A percentile compares a stretch with the other conserved stretches of the same genome.
Evolutionary conservation across 2,329 filamentous ascomycete species (phyloP).

Genomic region (Periconia sp.): DNA sequence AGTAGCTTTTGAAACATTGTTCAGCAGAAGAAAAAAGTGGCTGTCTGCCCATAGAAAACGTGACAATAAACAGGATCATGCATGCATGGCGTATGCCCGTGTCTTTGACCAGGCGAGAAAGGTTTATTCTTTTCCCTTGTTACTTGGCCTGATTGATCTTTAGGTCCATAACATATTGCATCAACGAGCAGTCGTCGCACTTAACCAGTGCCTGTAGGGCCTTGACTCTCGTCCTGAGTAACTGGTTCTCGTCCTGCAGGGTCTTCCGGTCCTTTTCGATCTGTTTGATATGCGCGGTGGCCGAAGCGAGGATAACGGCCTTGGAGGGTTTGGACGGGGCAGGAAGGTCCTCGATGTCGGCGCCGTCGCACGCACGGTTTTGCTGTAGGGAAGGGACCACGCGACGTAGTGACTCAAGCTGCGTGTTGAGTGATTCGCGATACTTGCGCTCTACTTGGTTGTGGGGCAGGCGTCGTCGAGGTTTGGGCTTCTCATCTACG

Average conservation of each 20-base stretch:
- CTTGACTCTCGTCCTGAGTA: constrained; percentile 43
- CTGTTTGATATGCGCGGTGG: constrained; percentile 51
- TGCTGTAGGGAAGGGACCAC: constrained; percentile 46
- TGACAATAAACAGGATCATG: not conserved
- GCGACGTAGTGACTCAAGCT: constrained; percentile 46
- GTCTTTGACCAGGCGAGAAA: not conserved
- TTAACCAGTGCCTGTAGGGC: constrained; percentile 49
- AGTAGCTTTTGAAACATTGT: not conserved
- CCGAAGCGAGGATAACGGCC: constrained; percentile 50
- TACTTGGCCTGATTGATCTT: constrained; percentile 37
- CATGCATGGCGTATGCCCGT: not conserved
- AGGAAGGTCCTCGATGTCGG: constrained; percentile 48
- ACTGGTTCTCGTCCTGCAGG: constrained; percentile 42
- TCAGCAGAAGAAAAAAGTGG: not conserved
- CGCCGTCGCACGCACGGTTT: constrained; percentile 37
- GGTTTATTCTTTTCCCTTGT: not conserved
- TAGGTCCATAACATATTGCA: constrained; percentile 47
- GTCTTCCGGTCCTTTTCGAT: constrained; percentile 47
- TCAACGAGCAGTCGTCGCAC: constrained; percentile 50
- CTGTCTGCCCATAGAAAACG: not conserved
- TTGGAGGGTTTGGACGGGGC: constrained; percentile 47
- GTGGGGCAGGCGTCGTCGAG: constrained; percentile 42
- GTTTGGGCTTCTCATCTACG: constrained; percentile 34
- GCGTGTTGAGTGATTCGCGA: constrained; percentile 50
- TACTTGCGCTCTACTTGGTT: constrained; percentile 52